Evolutionary conservation across 2,329 filamentous ascomycete species (phyloP).

Genomic region (Colletotrichum camelliae): DNA sequence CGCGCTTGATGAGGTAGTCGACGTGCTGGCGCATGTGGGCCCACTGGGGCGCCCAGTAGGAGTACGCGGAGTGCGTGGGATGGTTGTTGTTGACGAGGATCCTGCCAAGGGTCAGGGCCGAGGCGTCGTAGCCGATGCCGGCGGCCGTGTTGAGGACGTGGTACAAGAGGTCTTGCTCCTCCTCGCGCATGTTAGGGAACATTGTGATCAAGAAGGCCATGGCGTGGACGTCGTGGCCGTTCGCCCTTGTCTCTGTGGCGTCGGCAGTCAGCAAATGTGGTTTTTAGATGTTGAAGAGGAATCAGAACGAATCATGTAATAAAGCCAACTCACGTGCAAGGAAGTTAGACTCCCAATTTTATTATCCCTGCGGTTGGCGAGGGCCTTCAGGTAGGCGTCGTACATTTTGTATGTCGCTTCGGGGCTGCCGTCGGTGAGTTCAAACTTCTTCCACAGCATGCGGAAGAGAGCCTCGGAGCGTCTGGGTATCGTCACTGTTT

Average conservation of each 20-base stretch:
- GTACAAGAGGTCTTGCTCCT: background rate
- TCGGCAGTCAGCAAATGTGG: background rate
- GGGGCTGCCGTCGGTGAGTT: background rate
- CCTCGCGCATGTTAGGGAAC: background rate
- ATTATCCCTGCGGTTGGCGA: background rate
- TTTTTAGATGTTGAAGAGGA: background rate
- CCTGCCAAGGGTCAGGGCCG: constrained; percentile 29
- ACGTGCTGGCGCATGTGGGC: constrained; percentile 31
- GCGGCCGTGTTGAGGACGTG: constrained; percentile 37
- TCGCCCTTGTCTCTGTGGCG: background rate
- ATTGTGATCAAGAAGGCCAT: background rate
- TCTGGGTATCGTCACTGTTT: background rate
- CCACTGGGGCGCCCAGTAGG: constrained; percentile 20
- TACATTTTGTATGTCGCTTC: constrained; percentile 1
- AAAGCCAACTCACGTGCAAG: background rate
- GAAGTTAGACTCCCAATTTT: background rate
- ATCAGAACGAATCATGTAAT: background rate
- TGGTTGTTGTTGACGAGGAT: background rate
- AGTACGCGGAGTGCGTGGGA: background rate
- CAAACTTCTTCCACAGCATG: background rate
- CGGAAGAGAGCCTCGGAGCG: background rate
- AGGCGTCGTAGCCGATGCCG: constrained; percentile 30
- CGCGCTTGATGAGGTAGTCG: constrained; percentile 31
- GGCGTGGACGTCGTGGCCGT: background rate
- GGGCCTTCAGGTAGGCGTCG: background rate